Evolutionary conservation across 495 filamentous ascomycete genomes (phyloP), one percentile per base, ranked within the genome.

Genomic region (Penicillium waksmanii): DNA sequence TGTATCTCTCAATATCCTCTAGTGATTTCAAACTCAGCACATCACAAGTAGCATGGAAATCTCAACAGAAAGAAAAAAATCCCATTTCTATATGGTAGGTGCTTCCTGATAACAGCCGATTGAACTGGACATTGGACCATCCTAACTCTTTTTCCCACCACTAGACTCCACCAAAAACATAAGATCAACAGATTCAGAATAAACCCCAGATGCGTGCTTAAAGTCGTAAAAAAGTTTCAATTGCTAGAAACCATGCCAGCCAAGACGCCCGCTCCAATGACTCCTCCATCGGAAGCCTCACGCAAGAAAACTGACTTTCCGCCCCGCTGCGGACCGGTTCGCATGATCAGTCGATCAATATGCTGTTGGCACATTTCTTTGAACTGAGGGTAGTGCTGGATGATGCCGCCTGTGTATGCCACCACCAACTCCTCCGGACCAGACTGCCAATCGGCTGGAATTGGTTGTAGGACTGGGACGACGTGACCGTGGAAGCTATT

Each of bases 391-490:
- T 92, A 92, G 63, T 89, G 82, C 33, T 87, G 84, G 51, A 92
- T 92, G 59, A 89, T 90, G 18, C 89, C 89, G 8, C 90, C 90
- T 0, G 90, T 91, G 61, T 89, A 92, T 5, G 89, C 89, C 11
- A 93, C 86, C 5, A 89, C 84, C 48, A 93, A 71, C 62, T 91
- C 86, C 43, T 89, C 79, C 5, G 78, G 78, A 10, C 77, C 76
- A 5, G 75, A 79, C 51, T 80, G 73, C 77, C 77, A 80, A 53
- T 78, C 76, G 10, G 66, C 67, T 13, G 76, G 72, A 0, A 66
- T 62, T 13, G 74, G 71, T 9, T 75, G 68, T 1, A 80, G 56
- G 15, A 80, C 75, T 12, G 78, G 78, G n/a, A 80, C 78, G 42
- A 80, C 74, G n/a, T 73, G 77, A 1, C 72, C 73, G 12, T 69